Conservation (phyloP, 176 grass and related monocot genomes). For the barley (Hordeum vulgare) region DNA sequence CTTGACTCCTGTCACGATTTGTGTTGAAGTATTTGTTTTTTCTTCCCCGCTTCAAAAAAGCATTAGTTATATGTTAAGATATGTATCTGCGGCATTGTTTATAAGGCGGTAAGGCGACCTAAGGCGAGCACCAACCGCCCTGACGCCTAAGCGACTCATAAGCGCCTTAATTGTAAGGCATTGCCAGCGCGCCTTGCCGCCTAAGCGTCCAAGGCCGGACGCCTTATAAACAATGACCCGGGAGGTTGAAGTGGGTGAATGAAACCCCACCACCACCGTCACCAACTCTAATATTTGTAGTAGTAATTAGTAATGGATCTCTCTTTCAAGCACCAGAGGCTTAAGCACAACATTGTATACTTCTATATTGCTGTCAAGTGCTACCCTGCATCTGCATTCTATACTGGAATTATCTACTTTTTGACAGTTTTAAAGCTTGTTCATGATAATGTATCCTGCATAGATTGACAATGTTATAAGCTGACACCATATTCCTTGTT, state of each 20-base stretch:
- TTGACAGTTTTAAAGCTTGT: not conserved
- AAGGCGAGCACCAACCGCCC: too few species aligned
- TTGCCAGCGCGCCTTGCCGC: too few species aligned
- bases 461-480: not conserved
- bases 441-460: slow-evolving; percentile 10
- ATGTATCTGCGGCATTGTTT: not conserved
- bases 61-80: not conserved
- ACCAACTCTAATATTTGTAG: not conserved
- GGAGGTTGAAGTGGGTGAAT: not conserved
- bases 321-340: slow-evolving; percentile 3
- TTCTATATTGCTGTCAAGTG: not conserved
- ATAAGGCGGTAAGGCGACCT: too few species aligned
- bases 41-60: not conserved
- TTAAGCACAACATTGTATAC: not conserved
- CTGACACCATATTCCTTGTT: not conserved
- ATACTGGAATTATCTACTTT: slow-evolving; percentile 4
- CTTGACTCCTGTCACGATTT: not conserved
- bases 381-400: not conserved
- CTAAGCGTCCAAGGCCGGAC: too few species aligned
- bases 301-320: not conserved
- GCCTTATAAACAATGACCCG: not conserved
- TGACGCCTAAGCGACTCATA: too few species aligned
- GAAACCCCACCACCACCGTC: not conserved
- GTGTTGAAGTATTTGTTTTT: not conserved
- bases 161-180: too few species aligned